Conservation (phyloP, 345 rosid species). For the Carallia brachiata region DNA sequence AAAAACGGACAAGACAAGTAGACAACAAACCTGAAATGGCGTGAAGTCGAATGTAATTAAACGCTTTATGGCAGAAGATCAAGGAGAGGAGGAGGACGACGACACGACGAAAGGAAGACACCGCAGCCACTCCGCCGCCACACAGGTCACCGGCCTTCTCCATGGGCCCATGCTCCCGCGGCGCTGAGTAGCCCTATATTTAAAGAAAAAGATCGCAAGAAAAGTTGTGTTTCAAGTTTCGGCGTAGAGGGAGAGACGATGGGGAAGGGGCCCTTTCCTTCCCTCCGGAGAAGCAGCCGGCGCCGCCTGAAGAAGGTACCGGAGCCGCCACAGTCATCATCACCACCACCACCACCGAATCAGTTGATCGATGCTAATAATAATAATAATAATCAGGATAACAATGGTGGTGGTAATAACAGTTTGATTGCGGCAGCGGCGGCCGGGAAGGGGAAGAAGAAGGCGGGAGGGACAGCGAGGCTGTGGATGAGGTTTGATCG, state of each 20-base stretch:
- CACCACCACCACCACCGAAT: slow-evolving; percentile 14
- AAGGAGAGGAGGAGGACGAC: background rate
- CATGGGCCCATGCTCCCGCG: background rate
- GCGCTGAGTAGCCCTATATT: background rate
- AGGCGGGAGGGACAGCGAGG: slow-evolving; percentile 77
- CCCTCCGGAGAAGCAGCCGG: background rate
- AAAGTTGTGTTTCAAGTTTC: too few species aligned
- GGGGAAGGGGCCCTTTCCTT: slow-evolving; percentile 19
- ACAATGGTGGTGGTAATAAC: background rate
- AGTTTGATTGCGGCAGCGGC: slow-evolving; percentile 1
- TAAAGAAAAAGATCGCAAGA: background rate
- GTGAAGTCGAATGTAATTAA: background rate
- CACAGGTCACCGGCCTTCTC: background rate
- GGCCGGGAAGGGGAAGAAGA: slow-evolving; percentile 72
- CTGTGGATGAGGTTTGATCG: slow-evolving; percentile 90
- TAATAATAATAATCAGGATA: background rate
- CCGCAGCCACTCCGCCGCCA: background rate
- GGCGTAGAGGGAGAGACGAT: slow-evolving; percentile 1
- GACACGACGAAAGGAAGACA: background rate
- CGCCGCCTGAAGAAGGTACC: slow-evolving; percentile 17
- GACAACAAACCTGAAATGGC: too few species aligned
- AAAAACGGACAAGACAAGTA: too few species aligned
- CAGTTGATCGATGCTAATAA: background rate
- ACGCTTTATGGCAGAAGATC: slow-evolving; percentile 10
- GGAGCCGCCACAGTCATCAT: slow-evolving; percentile 6